Conservation (phyloP, 2,329 filamentous ascomycete species). For the Thelonectria discophora region DNA sequence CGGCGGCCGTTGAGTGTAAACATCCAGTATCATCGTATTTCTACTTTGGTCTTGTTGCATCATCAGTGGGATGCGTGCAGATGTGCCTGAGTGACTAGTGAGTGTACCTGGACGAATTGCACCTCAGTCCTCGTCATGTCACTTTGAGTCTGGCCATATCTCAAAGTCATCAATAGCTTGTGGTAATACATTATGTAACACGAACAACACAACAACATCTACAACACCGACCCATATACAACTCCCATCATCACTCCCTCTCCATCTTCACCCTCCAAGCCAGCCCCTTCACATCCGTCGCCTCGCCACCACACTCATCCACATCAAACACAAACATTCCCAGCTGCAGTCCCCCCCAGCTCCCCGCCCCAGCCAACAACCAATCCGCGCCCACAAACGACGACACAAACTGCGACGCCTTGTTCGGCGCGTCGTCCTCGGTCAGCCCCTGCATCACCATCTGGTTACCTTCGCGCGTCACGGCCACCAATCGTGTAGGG, state of each 20-base stretch:
- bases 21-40: no score
- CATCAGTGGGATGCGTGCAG: no score
- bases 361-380: background rate
- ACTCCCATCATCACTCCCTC: background rate
- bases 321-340: slow-evolving; percentile 2
- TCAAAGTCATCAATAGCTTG: no score
- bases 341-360: background rate
- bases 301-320: background rate
- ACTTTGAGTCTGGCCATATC: no score
- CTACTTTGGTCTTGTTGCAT: no score
- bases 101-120: no score
- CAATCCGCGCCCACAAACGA: slow-evolving; percentile 1
- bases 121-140: no score
- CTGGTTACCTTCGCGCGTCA: slow-evolving; percentile 1
- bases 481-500: background rate
- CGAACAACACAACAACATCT: no score
- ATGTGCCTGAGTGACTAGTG: no score
- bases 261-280: slow-evolving; percentile 4
- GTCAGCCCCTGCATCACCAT: slow-evolving; percentile 3
- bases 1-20: no score
- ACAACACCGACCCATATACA: background rate
- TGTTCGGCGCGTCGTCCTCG: background rate
- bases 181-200: no score
- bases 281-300: background rate
- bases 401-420: background rate